Evolutionary conservation across 2,329 filamentous ascomycete genomes (phyloP), one percentile per base, ranked within the genome.

Genomic region (Ophiostoma ips): DNA sequence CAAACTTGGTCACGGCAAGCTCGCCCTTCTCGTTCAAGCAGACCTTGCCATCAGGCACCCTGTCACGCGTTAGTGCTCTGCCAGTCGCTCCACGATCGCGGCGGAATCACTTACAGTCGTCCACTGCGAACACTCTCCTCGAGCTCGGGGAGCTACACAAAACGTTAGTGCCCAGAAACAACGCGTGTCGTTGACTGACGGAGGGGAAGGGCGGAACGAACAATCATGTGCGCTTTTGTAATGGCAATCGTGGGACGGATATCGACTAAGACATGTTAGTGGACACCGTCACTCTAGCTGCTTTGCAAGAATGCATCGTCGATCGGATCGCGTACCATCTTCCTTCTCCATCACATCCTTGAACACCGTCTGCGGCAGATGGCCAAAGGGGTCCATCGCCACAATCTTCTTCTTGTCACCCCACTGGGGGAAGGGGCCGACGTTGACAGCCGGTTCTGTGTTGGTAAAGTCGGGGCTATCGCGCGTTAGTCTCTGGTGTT

Each of bases 351-450:
- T 88, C 43, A 78, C 74, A 55, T 90, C 80, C 56, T 84, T 84
- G 69, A 83, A 94, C 2, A 94, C 68, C 82, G 83, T 89, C 9
- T 87, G 86, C 9, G 83, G 77, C 53, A 95, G 70, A 68, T 96
- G 92, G 7, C 92, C 90, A 64, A 84, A 86, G 0, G 90, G 90
- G 62, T 96, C 92, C 87, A 98, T 95, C 16, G 90, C 87, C 13
- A 96, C 90, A 55, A 98, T 96, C 71, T 95, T 96, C 66, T 87
- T 87, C 60, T 77, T 78, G 62, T 94, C 86, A 24, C 76, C 77
- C 90, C 90, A 98, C 67, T 92, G 80, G 8, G 86, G 81, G 59
- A 94, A 94, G 8, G 87, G 88, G 0, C 88, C 88, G 61, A 96
- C 87, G 49, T 83, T 78, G 19, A 80, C 86, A n/a, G 89, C 88